A percentile compares a stretch with the other conserved stretches of the same genome.
These are phyloP conservation scores for Musa troglodytarum DNA, from an alignment of 176 grass and related monocot genomes.

Conservation along the genomic window DNA sequence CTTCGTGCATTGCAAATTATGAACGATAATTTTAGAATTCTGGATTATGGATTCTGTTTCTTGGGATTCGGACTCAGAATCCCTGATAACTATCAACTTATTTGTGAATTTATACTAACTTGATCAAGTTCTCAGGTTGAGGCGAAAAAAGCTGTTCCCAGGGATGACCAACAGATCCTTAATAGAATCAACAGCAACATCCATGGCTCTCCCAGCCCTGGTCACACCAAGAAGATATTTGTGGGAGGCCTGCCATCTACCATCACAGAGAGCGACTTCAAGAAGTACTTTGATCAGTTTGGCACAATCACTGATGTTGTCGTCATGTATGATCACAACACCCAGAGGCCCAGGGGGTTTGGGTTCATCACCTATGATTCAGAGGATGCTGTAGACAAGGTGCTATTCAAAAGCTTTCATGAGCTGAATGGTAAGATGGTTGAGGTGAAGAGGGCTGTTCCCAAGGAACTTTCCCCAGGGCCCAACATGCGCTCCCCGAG, in stretches of 20 bases:
- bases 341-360: slow-evolving; percentile 76
- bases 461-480: slow-evolving; percentile 67
- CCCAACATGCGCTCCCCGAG: slow-evolving; percentile 59
- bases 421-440: slow-evolving; percentile 91
- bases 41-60: not conserved
- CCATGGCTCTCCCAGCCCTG: slow-evolving; percentile 59
- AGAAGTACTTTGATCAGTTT: slow-evolving; percentile 77
- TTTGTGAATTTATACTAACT: not conserved
- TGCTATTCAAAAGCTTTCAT: slow-evolving; percentile 80
- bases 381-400: slow-evolving; percentile 73
- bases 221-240: slow-evolving; percentile 84
- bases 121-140: slow-evolving; percentile 54
- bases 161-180: slow-evolving; percentile 55
- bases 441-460: slow-evolving; percentile 81
- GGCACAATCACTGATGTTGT: slow-evolving; percentile 81
- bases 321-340: slow-evolving; percentile 92
- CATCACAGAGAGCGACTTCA: slow-evolving; percentile 74
- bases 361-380: slow-evolving; percentile 85
- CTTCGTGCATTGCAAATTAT: not conserved
- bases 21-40: not conserved
- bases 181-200: slow-evolving; percentile 42
- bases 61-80: slow-evolving; percentile 18
- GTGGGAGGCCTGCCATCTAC: slow-evolving; percentile 77
- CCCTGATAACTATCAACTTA: not conserved
- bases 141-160: slow-evolving; percentile 85